Evolutionary conservation across 495 filamentous ascomycete genomes (phyloP).

Genomic region (Hyaloscypha bicolor): DNA sequence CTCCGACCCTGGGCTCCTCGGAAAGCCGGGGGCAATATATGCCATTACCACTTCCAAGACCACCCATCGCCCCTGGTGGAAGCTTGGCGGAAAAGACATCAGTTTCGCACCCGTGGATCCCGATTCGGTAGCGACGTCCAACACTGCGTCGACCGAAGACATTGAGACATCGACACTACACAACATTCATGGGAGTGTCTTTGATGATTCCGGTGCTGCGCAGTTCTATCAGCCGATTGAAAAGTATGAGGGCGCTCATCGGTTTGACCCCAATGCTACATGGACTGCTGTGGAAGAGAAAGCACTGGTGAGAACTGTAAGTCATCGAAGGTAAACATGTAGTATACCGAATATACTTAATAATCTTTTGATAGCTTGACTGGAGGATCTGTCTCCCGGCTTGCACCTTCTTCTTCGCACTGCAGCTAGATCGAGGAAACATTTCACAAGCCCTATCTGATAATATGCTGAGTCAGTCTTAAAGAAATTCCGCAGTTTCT

Average conservation of each 20-base stretch:
- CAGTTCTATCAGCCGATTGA: constrained; percentile 60
- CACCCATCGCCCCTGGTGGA: constrained; percentile 13
- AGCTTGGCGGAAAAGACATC: constrained; percentile 14
- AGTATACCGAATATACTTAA: neutral
- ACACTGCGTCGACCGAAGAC: neutral
- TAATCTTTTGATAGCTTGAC: constrained; percentile 31
- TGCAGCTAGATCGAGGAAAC: constrained; percentile 81
- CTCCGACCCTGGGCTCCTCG: neutral
- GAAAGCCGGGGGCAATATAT: neutral
- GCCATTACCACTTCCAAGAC: neutral
- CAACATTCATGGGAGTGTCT: constrained; percentile 26
- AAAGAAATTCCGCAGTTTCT: neutral
- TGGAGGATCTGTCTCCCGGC: constrained; percentile 36
- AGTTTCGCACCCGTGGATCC: constrained; percentile 15
- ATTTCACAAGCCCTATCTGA: constrained; percentile 71
- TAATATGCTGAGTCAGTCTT: constrained; percentile 54
- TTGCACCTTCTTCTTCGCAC: constrained; percentile 73
- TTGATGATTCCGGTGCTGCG: constrained; percentile 42
- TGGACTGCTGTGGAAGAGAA: constrained; percentile 73
- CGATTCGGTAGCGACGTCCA: constrained; percentile 4
- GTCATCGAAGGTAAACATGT: neutral
- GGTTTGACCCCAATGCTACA: constrained; percentile 70
- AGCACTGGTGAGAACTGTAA: constrained; percentile 53
- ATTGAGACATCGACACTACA: neutral
- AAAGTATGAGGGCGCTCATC: constrained; percentile 66